Evolutionary conservation across 345 rosid species (phyloP), one percentile per base, ranked within the genome.

Genomic region (Citrus inodora): DNA sequence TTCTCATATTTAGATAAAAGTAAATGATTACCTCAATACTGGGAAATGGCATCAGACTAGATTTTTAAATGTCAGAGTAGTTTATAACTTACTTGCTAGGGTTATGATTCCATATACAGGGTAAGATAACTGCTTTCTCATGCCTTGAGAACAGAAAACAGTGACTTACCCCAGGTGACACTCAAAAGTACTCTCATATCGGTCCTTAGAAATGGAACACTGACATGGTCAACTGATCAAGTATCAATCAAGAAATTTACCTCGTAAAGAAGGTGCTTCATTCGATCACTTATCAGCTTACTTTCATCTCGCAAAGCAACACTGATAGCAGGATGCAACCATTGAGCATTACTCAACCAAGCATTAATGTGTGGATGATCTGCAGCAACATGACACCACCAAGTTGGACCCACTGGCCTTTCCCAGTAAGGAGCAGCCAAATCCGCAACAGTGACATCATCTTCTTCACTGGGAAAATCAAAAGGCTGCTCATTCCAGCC

Each of bases 211-310:
- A 22, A 24, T 38, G n/a, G 32, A 38, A 38, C 8, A 48, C 74
- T 19, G 35, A n/a, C 24, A 69, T 46, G 5, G 51, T 46, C 51
- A 13, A 46, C 51, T 17, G 62, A 8, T 30, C 22, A 32, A 58
- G 37, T 25, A 16, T 55, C 13, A 38, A 73, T 53, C 75, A 66
- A 69, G 38, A 46, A 77, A 24, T 25, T n/a, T 76, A 86, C 94
- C 92, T 91, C 92, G 59, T 91, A 89, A 21, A 87, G 83, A 60
- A 87, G 90, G 80, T 91, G 89, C 84, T 83, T 88, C 94, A 91
- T 89, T 25, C 89, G 80, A 77, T 91, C 92, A 77, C 91, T 89
- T 27, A 89, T 91, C 58, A 88, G 87, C 82, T 81, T 87, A 67
- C 84, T 82, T 71, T 91, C 94, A 33, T 91, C 90, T 7, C 77